Evolutionary conservation across 805 yeast genomes (phyloP).

Genomic region (Myxozyma kluyveri): DNA sequence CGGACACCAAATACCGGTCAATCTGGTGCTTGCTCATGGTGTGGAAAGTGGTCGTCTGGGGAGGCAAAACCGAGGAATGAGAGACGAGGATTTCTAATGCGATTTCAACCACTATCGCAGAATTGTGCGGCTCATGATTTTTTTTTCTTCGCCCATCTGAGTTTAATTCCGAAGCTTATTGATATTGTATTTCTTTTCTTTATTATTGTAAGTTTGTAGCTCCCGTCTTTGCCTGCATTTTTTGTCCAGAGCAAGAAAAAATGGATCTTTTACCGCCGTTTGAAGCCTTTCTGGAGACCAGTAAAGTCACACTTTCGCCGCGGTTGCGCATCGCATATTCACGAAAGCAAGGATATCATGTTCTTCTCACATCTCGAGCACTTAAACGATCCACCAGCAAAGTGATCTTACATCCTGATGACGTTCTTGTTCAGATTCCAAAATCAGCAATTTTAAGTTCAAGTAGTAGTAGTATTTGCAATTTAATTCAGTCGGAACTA

Average conservation of each 20-base stretch:
- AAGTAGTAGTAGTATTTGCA: conserved; percentile 52
- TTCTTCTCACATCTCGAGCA: conserved; percentile 3
- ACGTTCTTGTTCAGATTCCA: conserved; percentile 38
- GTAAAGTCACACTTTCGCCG: conserved; percentile 15
- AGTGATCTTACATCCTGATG: background rate
- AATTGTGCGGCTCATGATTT: no score
- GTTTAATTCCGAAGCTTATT: no score
- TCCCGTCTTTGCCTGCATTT: no score
- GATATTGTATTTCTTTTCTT: no score
- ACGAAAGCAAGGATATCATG: conserved; percentile 18
- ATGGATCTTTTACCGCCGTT: conserved; percentile 17
- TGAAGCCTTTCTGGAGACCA: conserved; percentile 6
- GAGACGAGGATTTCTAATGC: no score
- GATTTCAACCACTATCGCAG: no score
- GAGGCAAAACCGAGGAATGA: no score
- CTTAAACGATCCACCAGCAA: conserved; percentile 39
- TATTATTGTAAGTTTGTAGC: no score
- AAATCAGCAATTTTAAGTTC: conserved; percentile 38
- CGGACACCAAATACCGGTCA: background rate
- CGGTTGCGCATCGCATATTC: conserved; percentile 6
- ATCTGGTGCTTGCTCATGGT: background rate
- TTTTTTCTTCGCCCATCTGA: no score
- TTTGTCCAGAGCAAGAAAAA: no score
- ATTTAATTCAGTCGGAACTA: conserved; percentile 55
- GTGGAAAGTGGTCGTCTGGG: no score